Conservation (phyloP, 2,329 filamentous ascomycete genomes). For the Colletotrichum graminicola region DNA sequence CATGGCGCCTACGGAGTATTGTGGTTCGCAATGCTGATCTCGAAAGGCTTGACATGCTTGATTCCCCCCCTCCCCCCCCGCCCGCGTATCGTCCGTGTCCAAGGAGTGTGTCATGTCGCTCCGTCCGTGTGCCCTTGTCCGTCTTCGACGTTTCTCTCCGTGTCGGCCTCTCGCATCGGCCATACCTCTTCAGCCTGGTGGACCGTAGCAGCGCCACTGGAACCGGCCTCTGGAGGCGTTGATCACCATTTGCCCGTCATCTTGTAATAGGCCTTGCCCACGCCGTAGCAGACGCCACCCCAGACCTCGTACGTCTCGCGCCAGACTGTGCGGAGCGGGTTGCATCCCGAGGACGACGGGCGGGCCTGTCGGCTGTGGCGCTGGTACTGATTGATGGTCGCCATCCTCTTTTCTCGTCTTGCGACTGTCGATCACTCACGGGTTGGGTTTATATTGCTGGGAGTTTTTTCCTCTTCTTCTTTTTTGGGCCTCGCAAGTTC, state of each 20-base stretch:
- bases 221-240: background rate
- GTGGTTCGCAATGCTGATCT: conserved; percentile 16
- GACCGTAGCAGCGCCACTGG: conserved; percentile 2
- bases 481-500: background rate
- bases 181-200: background rate
- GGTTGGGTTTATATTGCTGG: background rate
- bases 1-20: background rate
- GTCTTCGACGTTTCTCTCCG: background rate
- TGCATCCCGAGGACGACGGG: conserved; percentile 58
- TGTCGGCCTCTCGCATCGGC: background rate
- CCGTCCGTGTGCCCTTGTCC: background rate
- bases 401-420: conserved; percentile 47
- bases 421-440: background rate
- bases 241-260: conserved; percentile 42
- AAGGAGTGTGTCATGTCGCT: too few species aligned
- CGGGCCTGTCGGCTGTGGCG: conserved; percentile 66
- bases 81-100: background rate
- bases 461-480: background rate
- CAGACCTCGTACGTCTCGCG: conserved; percentile 53
- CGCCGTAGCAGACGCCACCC: conserved; percentile 55
- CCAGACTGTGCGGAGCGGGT: conserved; percentile 45
- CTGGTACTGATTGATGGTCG: conserved; percentile 74
- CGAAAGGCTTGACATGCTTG: conserved; percentile 14
- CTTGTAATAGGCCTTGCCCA: conserved; percentile 55
- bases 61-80: background rate